phyloP scores from a whole-genome alignment of 2,329 filamentous ascomycete genomes.

The Fusarium sp. region DNA sequence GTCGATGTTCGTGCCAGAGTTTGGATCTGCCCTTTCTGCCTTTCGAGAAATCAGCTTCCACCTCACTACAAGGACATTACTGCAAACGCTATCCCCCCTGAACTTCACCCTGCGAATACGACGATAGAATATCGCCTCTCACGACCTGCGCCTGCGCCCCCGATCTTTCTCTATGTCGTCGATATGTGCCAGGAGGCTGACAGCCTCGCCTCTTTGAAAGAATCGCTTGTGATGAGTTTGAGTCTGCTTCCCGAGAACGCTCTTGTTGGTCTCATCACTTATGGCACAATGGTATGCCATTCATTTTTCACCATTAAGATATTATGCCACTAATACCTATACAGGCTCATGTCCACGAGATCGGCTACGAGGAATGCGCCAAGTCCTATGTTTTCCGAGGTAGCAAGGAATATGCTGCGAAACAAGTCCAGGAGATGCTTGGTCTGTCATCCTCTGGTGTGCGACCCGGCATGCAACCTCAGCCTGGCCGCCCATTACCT shows the following conservation, averaged over 20 bases:
- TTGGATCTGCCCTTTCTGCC: conserved; percentile 90
- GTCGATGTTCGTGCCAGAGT: conserved; percentile 84
- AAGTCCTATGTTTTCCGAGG: conserved; percentile 99
- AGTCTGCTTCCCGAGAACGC: conserved; percentile 83
- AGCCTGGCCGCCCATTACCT: conserved; percentile 78
- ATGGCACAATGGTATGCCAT: conserved; percentile 83
- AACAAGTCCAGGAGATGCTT: conserved; percentile 99
- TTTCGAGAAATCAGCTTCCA: conserved; percentile 83
- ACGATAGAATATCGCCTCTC: conserved; percentile 90
- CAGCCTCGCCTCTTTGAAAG: conserved; percentile 82
- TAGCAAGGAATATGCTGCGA: conserved; percentile 97
- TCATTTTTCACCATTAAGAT: background rate
- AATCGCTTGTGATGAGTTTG: conserved; percentile 87
- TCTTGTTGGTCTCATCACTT: conserved; percentile 84
- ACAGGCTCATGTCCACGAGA: conserved; percentile 93
- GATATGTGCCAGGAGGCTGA: conserved; percentile 91
- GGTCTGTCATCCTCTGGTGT: conserved; percentile 78
- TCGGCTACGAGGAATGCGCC: conserved; percentile 96
- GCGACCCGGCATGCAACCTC: conserved; percentile 78
- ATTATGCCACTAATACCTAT: conserved; percentile 31
- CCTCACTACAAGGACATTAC: conserved; percentile 93
- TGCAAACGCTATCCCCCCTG: conserved; percentile 81
- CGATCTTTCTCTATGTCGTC: conserved; percentile 88
- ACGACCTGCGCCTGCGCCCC: conserved; percentile 82
- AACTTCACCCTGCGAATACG: conserved; percentile 82